Evolutionary conservation across 2,329 filamentous ascomycete genomes (phyloP), one percentile per base, ranked within the genome.

Genomic region (Mycocentrospora acerina): DNA sequence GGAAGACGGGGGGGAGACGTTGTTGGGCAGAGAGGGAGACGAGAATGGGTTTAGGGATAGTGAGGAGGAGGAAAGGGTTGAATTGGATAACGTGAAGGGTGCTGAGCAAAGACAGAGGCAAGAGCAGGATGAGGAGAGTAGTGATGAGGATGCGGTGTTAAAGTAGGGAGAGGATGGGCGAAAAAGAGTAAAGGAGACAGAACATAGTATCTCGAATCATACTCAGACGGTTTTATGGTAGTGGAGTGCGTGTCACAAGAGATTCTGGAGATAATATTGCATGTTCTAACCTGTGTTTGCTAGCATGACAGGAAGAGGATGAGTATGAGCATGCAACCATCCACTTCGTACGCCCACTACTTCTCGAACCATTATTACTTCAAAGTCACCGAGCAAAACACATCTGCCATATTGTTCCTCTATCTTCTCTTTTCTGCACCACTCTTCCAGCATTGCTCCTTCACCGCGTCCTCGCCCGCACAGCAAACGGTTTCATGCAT

Each of bases 31-130:
- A 14, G 30, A 50, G 19, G 48, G 47, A 2, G 46, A 49, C 15
- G 45, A 40, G 15, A 48, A 53, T 17, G 43, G 27, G 60, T 70
- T 39, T 10, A 72, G 73, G 35, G 73, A 74, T 14, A 66, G 49
- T 13, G 57, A 51, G 12, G 58, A 53, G 11, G 46, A 46, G 11
- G 48, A 32, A 9, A 53, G 42, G 12, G 44, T 66, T 15, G 61
- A 67, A 40, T 37, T 67, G 37, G 42, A 45, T 18, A 64, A 48
- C 17, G 58, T 67, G 4, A 56, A 52, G 32, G 46, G 48, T 18
- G 41, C 33, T 4, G 48, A 47, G 32, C 29, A 57, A 29, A 40
- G 43, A 31, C 34, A 49, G 33, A 19, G 40, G 34, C 4, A 40
- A 15, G 19, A 22, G 19, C 5, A 9, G 15, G 42, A 44, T 26